These are phyloP conservation scores for Dendryphion nanum DNA, from an alignment of 2,329 filamentous ascomycete genomes.

Conservation along the genomic window DNA sequence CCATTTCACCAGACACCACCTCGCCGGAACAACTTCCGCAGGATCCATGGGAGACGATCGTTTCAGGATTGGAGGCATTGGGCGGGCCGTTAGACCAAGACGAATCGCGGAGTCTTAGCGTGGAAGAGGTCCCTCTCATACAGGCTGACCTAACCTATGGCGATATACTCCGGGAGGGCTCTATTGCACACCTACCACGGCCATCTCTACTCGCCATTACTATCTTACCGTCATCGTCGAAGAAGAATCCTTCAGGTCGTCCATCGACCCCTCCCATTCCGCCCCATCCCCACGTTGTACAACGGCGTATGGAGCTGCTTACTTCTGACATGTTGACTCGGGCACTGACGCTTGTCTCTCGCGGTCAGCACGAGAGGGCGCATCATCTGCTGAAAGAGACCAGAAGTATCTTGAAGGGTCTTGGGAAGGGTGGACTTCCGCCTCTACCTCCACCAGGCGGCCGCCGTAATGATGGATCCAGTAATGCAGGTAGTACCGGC, in stretches of 20 bases:
- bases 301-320: slow-evolving; percentile 93
- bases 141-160: slow-evolving; percentile 93
- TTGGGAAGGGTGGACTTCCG: slow-evolving; percentile 91
- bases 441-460: slow-evolving; percentile 69
- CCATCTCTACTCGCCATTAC: slow-evolving; percentile 93
- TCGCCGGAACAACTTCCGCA: slow-evolving; percentile 82
- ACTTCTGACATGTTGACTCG: slow-evolving; percentile 97
- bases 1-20: slow-evolving; percentile 82
- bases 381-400: slow-evolving; percentile 92
- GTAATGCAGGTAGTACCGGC: slow-evolving; percentile 39
- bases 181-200: slow-evolving; percentile 78
- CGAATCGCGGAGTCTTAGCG: slow-evolving; percentile 76
- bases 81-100: slow-evolving; percentile 85
- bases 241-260: slow-evolving; percentile 55
- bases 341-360: slow-evolving; percentile 83
- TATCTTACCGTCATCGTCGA: slow-evolving; percentile 74
- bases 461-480: slow-evolving; percentile 38
- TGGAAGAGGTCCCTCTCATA: slow-evolving; percentile 92
- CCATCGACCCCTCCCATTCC: slow-evolving; percentile 72
- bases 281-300: slow-evolving; percentile 90
- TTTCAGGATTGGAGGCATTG: slow-evolving; percentile 90
- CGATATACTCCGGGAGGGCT: slow-evolving; percentile 87
- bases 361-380: slow-evolving; percentile 89
- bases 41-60: slow-evolving; percentile 95
- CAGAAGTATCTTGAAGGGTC: slow-evolving; percentile 88